Base-by-base conservation (phyloP, 2,329 filamentous ascomycete genomes). In the Exophiala aquamarina region DNA sequence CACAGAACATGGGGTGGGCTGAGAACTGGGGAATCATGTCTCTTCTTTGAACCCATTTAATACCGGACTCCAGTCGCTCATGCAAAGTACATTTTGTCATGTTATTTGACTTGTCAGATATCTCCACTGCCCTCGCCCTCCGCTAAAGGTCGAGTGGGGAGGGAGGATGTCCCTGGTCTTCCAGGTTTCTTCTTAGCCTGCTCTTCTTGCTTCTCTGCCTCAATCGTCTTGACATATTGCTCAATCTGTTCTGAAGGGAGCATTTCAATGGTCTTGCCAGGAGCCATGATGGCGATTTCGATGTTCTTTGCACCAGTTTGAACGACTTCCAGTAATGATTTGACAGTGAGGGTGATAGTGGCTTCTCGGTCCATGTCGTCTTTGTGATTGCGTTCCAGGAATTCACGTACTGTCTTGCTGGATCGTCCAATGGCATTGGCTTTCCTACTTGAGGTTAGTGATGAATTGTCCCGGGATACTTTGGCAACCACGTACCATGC, bases 251-350 rank as follows among this genome's bases (percentile, higher is more conserved):
- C 92, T 23, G 92, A 86, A 2, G 90, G 89, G 60, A 98, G 80
- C 83, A 95, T 91, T 77, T 97, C 91, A 55, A 98, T 82, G 13
- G 79, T 70, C 77, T 95, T 90, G 42, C 89, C 91, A 5, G 93
- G 91, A 6, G 89, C 88, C 90, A 97, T 96, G 66, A 98, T 85
- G 49, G 94, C 93, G 64, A 98, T 97, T 75, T 98, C 93, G 64
- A 98, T 98, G 73, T 98, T 98, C 83, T 98, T 98, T 43, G 93
- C 93, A 55, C 93, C 93, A 2, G 93, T 98, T 74, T 98, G 93
- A 54, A 98, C 93, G 44, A 98, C 93, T 71, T 98, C 93, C 52
- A 98, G 77, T 57, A 98, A 81, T 31, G 93, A 98, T 78, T 98
- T 98, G 77, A 98, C 94, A 6, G 93, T 93, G 61, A 98, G 78